Evolutionary conservation across 257 asterid genomes (phyloP), one percentile per base, ranked within the genome.

Genomic region (Solanum clarkiae): DNA sequence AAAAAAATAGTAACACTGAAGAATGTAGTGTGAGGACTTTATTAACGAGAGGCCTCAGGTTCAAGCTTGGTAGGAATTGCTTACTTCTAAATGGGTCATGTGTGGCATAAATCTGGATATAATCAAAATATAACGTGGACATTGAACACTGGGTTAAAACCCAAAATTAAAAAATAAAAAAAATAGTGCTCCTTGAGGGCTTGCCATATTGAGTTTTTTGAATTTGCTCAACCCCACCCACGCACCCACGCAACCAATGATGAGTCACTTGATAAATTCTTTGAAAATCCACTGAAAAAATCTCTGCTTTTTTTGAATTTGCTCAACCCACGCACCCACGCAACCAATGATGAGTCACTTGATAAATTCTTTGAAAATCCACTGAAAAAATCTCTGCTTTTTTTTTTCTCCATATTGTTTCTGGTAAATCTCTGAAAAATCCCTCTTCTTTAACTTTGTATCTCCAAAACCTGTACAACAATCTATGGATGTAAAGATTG

Each of bases 391-490:
- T 44, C 63, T 51, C 6, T 29, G 32, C 3, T 29, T 77, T 22
- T 47, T 26, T 51, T 51, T 51, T 51, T 24, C 63, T 49, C 63
- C 82, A 51, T 75, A 49, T 51, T 8, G 24, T 77, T 77, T 15
- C 44, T 49, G 82, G 82, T 77, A 51, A 77, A 77, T 74, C 81
- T 45, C 40, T 45, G 40, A 3, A n/a, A n/a, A 44, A 72, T 75
- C 22, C 22, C 16, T 51, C 51, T 26, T 51, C 44, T 77, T 51
- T 13, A 47, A 47, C 81, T 32, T 74, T 74, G 4, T 70, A 70
- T 47, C 2, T 45, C 32, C 16, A 47, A 45, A n/a, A 40, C 42
- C 8, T 44, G 54, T 70, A 32, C 36, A 32, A 0, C 14, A 70
- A 40, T 40, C 8, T 29, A 40, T 40, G 29, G 79, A 40, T 70